Percentiles rank a stretch among this genome's conserved stretches.
These are phyloP conservation scores for Hygrophila difformis DNA, from an alignment of 257 asterid genomes.

Conservation along the genomic window DNA sequence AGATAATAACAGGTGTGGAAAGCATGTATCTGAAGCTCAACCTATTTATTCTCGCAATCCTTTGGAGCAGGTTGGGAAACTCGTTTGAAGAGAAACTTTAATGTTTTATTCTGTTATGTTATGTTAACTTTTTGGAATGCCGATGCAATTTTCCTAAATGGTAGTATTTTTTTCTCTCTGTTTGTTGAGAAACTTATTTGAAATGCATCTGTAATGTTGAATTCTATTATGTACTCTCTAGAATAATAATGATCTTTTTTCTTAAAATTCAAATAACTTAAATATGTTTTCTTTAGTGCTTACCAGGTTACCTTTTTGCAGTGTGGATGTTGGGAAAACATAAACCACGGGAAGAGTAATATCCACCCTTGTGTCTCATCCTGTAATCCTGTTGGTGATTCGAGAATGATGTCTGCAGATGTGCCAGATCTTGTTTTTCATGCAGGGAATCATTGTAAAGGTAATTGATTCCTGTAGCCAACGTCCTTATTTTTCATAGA, in stretches of 20 bases:
- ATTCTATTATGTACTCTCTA: too few relatives aligned
- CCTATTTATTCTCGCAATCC: conserved; percentile 14
- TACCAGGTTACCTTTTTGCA: conserved; percentile 26
- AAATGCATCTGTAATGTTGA: too few relatives aligned
- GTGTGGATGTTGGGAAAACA: conserved; percentile 25
- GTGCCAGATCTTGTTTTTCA: conserved; percentile 8
- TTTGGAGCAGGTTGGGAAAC: conserved; percentile 32
- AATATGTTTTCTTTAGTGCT: neutral
- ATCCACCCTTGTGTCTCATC: conserved; percentile 23
- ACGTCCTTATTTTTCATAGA: too few relatives aligned
- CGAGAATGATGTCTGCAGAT: conserved; percentile 17
- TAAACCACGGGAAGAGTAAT: conserved; percentile 17
- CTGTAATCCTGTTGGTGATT: conserved; percentile 15
- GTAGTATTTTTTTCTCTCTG: conserved; percentile 2
- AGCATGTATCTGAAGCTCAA: conserved; percentile 14
- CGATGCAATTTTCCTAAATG: neutral
- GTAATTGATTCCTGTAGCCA: neutral
- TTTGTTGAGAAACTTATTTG: too few relatives aligned
- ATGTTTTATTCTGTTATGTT: conserved; percentile 7
- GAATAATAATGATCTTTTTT: too few relatives aligned
- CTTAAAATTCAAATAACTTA: too few relatives aligned
- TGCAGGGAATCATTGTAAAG: conserved; percentile 22
- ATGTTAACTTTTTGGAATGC: neutral
- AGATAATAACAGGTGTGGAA: conserved; percentile 18
- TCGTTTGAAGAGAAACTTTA: conserved; percentile 15